phyloP scores from a whole-genome alignment of 2,329 filamentous ascomycete genomes.

The Exophiala sp. region DNA sequence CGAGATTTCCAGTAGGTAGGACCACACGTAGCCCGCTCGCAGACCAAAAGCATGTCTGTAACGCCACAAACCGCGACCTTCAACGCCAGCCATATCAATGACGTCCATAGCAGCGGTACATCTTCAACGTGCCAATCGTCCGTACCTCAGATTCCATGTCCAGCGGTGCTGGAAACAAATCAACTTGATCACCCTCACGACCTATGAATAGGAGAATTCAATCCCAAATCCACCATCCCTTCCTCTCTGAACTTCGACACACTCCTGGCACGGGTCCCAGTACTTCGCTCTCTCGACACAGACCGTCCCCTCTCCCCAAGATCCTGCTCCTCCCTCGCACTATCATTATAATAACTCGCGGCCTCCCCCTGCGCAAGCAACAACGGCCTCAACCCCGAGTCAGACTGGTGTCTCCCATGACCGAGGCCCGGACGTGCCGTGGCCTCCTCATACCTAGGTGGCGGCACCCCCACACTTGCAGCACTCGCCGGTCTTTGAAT shows the following conservation, averaged over 20 bases:
- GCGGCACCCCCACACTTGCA: conserved; percentile 9
- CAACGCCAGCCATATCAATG: not conserved
- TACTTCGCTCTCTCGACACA: too few relatives aligned
- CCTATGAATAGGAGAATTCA: not conserved
- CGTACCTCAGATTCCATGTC: not conserved
- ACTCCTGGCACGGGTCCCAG: not conserved
- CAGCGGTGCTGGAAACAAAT: too few relatives aligned
- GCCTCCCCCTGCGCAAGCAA: conserved; percentile 8
- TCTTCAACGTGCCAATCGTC: not conserved
- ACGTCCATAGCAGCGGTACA: not conserved
- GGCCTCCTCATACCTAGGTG: conserved; percentile 18
- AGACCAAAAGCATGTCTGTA: too few relatives aligned
- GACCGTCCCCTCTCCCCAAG: conserved; percentile 6
- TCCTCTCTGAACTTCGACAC: conserved; percentile 11
- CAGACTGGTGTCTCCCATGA: not conserved
- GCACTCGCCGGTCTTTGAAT: conserved; percentile 16
- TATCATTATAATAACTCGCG: conserved; percentile 9
- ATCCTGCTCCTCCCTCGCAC: too few relatives aligned
- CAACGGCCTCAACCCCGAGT: conserved; percentile 5
- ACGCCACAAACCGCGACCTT: too few relatives aligned
- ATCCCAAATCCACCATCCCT: conserved; percentile 9
- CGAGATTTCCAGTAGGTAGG: too few relatives aligned
- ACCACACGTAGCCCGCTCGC: too few relatives aligned
- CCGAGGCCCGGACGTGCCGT: not conserved
- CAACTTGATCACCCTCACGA: not conserved